These are phyloP conservation scores for Leccinum boreale DNA, from an alignment of 768 basidiomycete genomes.

Conservation along the genomic window DNA sequence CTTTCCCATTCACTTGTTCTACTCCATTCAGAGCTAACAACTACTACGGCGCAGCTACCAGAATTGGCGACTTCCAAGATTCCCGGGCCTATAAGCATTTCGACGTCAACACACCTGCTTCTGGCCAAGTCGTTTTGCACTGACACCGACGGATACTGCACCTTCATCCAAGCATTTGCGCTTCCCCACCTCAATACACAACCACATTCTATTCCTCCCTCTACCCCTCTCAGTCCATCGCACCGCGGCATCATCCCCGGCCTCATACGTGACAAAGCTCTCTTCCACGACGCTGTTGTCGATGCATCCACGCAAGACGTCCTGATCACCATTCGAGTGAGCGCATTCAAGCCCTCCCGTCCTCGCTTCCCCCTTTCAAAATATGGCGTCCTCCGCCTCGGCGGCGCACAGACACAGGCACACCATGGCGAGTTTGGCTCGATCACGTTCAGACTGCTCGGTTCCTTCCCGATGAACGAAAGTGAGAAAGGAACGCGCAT, in stretches of 20 bases:
- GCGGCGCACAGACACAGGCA: neutral
- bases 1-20: neutral
- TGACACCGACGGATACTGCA: neutral
- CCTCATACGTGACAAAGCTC: neutral
- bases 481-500: neutral
- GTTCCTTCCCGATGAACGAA: neutral
- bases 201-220: neutral
- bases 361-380: neutral
- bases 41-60: neutral
- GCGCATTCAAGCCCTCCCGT: neutral
- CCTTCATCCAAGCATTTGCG: slow-evolving; percentile 4
- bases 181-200: neutral
- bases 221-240: neutral
- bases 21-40: neutral
- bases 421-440: neutral
- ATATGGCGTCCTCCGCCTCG: neutral
- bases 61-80: neutral
- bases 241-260: neutral
- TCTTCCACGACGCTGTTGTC: neutral
- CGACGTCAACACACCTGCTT: slow-evolving; percentile 21
- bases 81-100: slow-evolving; percentile 2
- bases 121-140: slow-evolving; percentile 4
- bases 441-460: neutral
- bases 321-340: neutral
- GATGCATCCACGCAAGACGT: neutral